These are phyloP conservation scores for Dactylellina sp. DNA, from an alignment of 2,329 filamentous ascomycete species.

Conservation along the genomic window DNA sequence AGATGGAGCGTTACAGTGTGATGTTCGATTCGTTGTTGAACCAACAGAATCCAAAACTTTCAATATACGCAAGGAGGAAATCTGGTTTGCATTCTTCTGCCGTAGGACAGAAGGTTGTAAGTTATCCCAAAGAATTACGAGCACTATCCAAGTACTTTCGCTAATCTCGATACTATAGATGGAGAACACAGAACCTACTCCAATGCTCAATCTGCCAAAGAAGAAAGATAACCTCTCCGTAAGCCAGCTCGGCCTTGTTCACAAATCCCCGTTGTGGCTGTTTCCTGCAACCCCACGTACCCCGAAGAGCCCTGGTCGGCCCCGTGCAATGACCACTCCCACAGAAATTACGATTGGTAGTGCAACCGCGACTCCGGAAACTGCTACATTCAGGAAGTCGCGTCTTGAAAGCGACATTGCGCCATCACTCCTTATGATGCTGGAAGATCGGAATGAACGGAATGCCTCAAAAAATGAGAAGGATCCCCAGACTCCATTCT, in stretches of 20 bases:
- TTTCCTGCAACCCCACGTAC: constrained; percentile 54
- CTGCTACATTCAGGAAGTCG: constrained; percentile 20
- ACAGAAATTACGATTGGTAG: constrained; percentile 19
- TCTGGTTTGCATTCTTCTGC: constrained; percentile 29
- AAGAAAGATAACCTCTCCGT: constrained; percentile 45
- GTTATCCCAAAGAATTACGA: constrained; percentile 58
- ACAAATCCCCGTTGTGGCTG: constrained; percentile 51
- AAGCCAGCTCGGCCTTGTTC: constrained; percentile 45
- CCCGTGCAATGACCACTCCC: constrained; percentile 52
- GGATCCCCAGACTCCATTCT: constrained; percentile 54
- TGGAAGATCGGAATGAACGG: constrained; percentile 45
- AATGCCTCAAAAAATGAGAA: constrained; percentile 22
- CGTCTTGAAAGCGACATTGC: constrained; percentile 55
- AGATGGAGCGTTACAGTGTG: constrained; percentile 89
- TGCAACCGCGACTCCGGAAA: constrained; percentile 30
- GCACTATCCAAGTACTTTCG: background rate
- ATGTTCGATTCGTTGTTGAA: constrained; percentile 86
- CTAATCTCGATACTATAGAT: constrained; percentile 8
- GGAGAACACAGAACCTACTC: constrained; percentile 57
- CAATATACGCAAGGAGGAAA: constrained; percentile 51
- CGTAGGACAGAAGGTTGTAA: constrained; percentile 46
- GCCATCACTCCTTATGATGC: constrained; percentile 52
- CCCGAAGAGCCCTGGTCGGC: constrained; percentile 49
- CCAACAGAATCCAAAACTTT: constrained; percentile 50
- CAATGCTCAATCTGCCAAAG: constrained; percentile 58